Evolutionary conservation across 2,329 filamentous ascomycete genomes (phyloP), one percentile per base, ranked within the genome.

Genomic region (Ramularia endophylla): DNA sequence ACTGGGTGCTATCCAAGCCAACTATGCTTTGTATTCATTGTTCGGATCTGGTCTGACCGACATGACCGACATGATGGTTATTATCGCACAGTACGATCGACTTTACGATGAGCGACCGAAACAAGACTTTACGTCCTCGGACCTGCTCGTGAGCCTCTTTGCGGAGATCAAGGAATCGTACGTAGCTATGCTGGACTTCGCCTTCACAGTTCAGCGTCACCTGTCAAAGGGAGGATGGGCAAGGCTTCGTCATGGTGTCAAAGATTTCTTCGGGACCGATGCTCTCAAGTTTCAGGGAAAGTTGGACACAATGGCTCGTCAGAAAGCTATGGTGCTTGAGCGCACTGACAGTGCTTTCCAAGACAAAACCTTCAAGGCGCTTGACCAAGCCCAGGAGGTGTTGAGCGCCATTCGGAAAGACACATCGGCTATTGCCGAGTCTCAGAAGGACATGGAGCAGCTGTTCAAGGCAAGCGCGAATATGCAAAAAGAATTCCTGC

Each of bases 41-140:
- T 52, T 52, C 18, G 47, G 47, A 2, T 13, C 45, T 5, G 47
- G 47, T 5, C 31, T 52, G 4, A 44, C 36, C 5, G 41, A 44
- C 20, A 51, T 50, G 29, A 46, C 44, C 9, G 47, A 51, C 17
- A 48, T 52, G 27, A 51, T 52, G 50, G 41, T 51, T 13, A 13
- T 48, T 11, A 50, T 50, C 16, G 37, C 30, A 12, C 44, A 48
- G 34, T 52, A 50, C 40, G 47, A 50, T 15, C 36, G 40, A 13
- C 32, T 52, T n/a, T 52, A 48, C 36, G 50, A 52, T 27, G 45
- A 52, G 29, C 31, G 43, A 8, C n/a, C 36, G 17, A 46, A 44
- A 31, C 22, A 34, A 20, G 44, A 32, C 11, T 52, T 41, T 28
- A 42, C 44, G 38, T 25, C 40, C n/a, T 41, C 29, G 13, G 45